Evolutionary conservation across 1,284 basidiomycete species (phyloP), one percentile per base, ranked within the genome.

Genomic region (Rhodotorula mucilaginosa): DNA sequence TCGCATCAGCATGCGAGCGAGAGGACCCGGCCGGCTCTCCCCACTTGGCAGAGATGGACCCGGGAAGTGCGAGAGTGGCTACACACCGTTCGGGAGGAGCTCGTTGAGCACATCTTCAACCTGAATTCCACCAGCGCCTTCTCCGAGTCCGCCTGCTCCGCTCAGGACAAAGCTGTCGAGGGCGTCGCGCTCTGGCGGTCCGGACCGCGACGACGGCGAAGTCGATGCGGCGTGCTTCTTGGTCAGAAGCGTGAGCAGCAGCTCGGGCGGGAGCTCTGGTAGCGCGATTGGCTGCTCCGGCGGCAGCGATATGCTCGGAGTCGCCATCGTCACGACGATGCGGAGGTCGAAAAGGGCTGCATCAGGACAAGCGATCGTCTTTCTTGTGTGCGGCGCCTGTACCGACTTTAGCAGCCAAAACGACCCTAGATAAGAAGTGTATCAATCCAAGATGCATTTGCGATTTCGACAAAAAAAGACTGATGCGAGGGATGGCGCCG

Each of bases 21-120:
- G 23, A 46, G 18, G 44, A 5, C 4, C 23, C 8, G 23, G 21
- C n/a, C 23, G 19, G 12, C 26, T 29, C 58, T 60, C 63, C 63
- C 63, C 63, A 64, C 63, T 64, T n/a, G 48, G 23, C 48, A 18
- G 26, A 13, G 18, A 3, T 26, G 48, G 34, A 31, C 31, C 6
- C 6, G 19, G 60, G 69, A 57, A 39, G 31, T 44, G 54, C 29
- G n/a, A 19, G 26, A 29, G 46, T 19, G 7, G 23, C 18, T 18
- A 58, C 70, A 70, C 73, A 91, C 90, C 91, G 80, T 91, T 84
- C 1, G 90, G 90, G 77, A 92, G 90, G 75, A 90, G 85, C 58
- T 84, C 83, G 75, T 92, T 92, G 67, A 92, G 82, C 15, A 88
- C 83, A 62, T 85, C 75, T 47, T 76, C 75, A 18, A 76, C 61